Base-by-base conservation (phyloP, 179 eudicot species). In the Beta macrorhiza region DNA sequence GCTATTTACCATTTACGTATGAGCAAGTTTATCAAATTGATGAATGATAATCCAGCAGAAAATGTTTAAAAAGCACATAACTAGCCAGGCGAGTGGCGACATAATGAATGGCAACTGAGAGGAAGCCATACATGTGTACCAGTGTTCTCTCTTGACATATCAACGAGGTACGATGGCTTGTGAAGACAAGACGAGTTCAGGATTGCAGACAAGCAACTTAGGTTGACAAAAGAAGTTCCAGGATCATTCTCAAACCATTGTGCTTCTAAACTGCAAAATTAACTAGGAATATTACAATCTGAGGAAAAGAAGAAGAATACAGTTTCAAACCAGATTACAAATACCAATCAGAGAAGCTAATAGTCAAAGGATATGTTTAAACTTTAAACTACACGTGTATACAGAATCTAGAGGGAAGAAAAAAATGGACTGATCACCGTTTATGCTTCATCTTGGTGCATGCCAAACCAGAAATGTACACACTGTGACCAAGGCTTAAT, bases 151-250 rank as follows among this genome's bases (percentile, higher is more conserved):
- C 73, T 83, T 52, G 92, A 89, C 61, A 96, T 82, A 83, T 94
- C 91, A 75, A 89, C 92, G 75, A 96, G 94, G 81, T 19, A 19
- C 13, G 90, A 86, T 79, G 81, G 74, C 77, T 88, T 85, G 81
- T 91, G 96, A 80, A 96, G 98, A 84, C 97, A 94, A 72, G 93
- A 88, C n/a, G 99, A 91, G 83, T 88, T 96, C 67, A 96, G 88
- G 81, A 96, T 74, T 82, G 98, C 97, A 84, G 98, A 93, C 90
- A 96, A 87, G 85, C 93, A 87, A 80, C 99, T 96, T 77, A 96
- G 78, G 78, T 94, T 96, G 83, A 91, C 79, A 79, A 93, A 81
- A 32, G 90, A 90, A 76, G 96, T 83, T 85, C 93, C 92, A 51
- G 37, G 82, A 84, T 89, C 92, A 80, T 85, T 84, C 88, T 94